These are phyloP conservation scores for Pythium pyrilobum DNA, from an alignment of 352 stramenopile species.

Conservation along the genomic window DNA sequence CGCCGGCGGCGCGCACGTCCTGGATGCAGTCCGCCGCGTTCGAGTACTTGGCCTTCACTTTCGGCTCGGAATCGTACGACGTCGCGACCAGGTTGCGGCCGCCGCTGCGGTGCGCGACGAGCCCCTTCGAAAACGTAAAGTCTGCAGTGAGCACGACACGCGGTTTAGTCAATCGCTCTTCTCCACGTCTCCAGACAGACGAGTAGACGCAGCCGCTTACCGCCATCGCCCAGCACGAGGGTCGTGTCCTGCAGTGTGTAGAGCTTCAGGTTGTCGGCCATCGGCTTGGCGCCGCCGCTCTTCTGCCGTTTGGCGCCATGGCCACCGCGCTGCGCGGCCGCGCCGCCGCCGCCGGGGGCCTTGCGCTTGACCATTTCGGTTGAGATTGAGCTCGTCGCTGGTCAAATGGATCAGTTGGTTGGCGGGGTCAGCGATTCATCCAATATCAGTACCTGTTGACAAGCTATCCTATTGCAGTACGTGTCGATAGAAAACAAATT, in stretches of 20 bases:
- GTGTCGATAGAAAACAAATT: too few species aligned
- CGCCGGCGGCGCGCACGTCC: conserved; percentile 32
- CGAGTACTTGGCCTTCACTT: conserved; percentile 69
- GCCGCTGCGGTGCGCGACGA: conserved; percentile 56
- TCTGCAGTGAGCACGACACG: conserved; percentile 35
- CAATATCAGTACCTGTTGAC: too few species aligned
- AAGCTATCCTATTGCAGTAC: conserved; percentile 1
- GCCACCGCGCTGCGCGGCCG: conserved; percentile 1
- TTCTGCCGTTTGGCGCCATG: conserved; percentile 26
- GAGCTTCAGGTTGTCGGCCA: conserved; percentile 19
- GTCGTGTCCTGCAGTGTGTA: conserved; percentile 55
- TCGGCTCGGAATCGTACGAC: conserved; percentile 67
- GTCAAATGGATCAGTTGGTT: conserved; percentile 5
- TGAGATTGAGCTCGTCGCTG: background rate
- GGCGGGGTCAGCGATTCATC: background rate
- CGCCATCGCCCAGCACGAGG: conserved; percentile 74
- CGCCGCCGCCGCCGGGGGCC: conserved; percentile 15
- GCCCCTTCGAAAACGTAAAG: conserved; percentile 75
- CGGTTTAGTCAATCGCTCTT: too few species aligned
- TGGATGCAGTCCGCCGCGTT: conserved; percentile 71
- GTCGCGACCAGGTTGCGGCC: conserved; percentile 60
- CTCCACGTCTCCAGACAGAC: too few species aligned
- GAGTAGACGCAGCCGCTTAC: too few species aligned
- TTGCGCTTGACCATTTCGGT: conserved; percentile 32
- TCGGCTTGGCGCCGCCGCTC: conserved; percentile 3